Base-by-base conservation (phyloP, 2,329 filamentous ascomycete genomes). In the Colletotrichum shisoi region DNA sequence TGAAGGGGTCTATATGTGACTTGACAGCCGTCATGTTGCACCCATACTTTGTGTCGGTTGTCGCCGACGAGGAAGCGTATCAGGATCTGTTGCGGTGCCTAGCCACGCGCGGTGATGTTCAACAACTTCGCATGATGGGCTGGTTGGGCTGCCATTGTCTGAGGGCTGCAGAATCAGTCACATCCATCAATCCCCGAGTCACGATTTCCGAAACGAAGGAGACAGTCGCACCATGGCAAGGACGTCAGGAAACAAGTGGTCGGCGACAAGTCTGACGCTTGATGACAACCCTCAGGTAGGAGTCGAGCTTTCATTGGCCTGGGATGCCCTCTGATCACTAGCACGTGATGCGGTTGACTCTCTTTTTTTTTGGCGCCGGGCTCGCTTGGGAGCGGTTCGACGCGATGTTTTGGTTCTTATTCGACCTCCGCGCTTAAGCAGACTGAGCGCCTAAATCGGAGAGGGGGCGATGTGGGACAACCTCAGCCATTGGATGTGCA, bases 401-500 rank as follows among this genome's bases (percentile, higher is more conserved):
- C 48, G 24, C 49, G 31, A 58, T 31, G 15, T 15, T 58, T 27
- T 63, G 31, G 49, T 31, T 44, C 48, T 40, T 27, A 49, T 56
- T 64, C 56, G 34, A 56, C 49, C 61, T 60, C 61, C 61, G 65
- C 65, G 65, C 65, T 68, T 68, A 60, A 54, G 19, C 40, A 57
- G 49, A 64, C 57, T 57, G 39, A 57, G 66, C 66, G 66, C 37
- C 57, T 66, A 68, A 67, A 57, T 49, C 42, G 51, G 49, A 7
- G 31, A 34, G 21, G 12, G 48, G 65, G 42, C 56, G 49, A 21
- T 56, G 56, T 52, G 51, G 57, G 48, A 61, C n/a, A 15, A 34
- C 57, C 57, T 62, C 62, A 68, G 66, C 66, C 66, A 68, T 57
- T 68, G 62, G 42, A 40, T 44, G 57, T 67, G 52, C 52, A 67